phyloP scores from a whole-genome alignment of 1,284 basidiomycete genomes.

The Cryptococcus amylolentus region DNA sequence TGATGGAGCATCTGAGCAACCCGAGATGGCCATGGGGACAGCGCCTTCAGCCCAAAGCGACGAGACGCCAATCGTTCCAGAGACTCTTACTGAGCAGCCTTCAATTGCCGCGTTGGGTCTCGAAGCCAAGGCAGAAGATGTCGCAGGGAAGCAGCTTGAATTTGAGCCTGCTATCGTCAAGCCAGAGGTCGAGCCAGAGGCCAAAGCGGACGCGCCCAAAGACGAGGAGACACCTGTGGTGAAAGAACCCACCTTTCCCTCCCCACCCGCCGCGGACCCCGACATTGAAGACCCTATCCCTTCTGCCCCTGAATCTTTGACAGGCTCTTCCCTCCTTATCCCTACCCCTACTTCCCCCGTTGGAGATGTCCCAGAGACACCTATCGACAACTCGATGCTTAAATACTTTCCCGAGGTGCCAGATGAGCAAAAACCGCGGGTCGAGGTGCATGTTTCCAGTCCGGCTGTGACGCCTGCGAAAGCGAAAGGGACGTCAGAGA shows the following conservation, averaged over 20 bases:
- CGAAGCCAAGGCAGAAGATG: not conserved
- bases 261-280: conserved; percentile 21
- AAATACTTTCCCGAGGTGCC: conserved; percentile 43
- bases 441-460: conserved; percentile 40
- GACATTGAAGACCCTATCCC: conserved; percentile 18
- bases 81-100: conserved; percentile 7
- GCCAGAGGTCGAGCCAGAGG: conserved; percentile 4
- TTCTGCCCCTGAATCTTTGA: not conserved
- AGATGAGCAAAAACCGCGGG: conserved; percentile 41
- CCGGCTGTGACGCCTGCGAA: conserved; percentile 20
- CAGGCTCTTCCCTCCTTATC: not conserved
- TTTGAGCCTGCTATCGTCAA: conserved; percentile 40
- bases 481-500: not conserved
- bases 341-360: not conserved
- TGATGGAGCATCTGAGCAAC: not conserved
- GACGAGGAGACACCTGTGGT: conserved; percentile 4
- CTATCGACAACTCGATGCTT: conserved; percentile 25
- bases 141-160: conserved; percentile 32
- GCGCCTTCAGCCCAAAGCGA: not conserved
- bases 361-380: conserved; percentile 13
- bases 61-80: not conserved
- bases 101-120: conserved; percentile 5
- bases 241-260: conserved; percentile 21
- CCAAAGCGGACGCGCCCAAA: not conserved
- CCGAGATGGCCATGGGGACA: not conserved